Base-by-base conservation (phyloP, 2,329 filamentous ascomycete genomes). In the Colletotrichum noveboracense region DNA sequence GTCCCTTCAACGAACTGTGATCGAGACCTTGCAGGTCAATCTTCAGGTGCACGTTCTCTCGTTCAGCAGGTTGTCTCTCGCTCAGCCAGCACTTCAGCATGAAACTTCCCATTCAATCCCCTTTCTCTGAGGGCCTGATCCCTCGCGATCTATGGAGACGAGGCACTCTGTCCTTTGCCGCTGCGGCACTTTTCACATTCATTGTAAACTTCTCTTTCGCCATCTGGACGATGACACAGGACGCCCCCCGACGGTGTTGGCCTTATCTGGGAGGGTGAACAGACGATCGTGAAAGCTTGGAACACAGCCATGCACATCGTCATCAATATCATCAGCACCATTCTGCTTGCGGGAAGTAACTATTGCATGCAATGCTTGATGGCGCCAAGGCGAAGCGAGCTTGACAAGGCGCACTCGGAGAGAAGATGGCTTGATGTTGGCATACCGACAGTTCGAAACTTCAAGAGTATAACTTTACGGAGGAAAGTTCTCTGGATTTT, bases 401-500 rank as follows among this genome's bases (percentile, higher is more conserved):
- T 56, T 26, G 12, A 56, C 4, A 13, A 5, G 2, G 52, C 52
- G 0, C 52, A 26, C 2, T 16, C 6, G 0, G 3, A 56, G 21
- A 56, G 0, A 0, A 56, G 6, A 1, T 26, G 21, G 21, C 52
- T 56, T 0, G 52, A 56, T 1, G 0, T 56, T 0, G 52, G 52
- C 0, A 16, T 56, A 21, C 52, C 52, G 0, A 56, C 52, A 1
- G 5, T 56, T 9, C 12, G 52, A 56, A 56, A 56, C 12, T 56
- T 56, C 6, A 3, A 0, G 21, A 26, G 52, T 0, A 56, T 56
- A 0, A 56, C 21, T 16, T 8, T 16, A 3, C 21, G 6, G 0
- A 21, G 6, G 1, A 56, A 56, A 3, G 0, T 16, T 0, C 52
- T 24, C 52, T 56, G 52, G 52, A 0, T 56, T 0, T 0, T 56